Evolutionary conservation across 2,329 filamentous ascomycete species (phyloP).

Genomic region (Exserohilum rostratum): DNA sequence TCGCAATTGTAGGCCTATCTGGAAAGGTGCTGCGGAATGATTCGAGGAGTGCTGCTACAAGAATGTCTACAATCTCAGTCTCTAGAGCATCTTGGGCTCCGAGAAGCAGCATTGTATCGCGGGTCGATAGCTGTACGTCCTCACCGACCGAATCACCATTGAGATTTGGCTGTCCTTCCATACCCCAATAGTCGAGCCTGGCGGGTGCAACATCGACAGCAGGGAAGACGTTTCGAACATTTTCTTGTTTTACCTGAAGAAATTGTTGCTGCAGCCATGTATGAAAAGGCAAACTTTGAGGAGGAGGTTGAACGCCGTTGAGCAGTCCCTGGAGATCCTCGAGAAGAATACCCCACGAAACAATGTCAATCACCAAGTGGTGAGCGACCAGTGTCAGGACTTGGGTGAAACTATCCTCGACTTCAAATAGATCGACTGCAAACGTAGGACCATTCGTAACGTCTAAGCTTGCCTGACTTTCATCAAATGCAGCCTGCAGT

Average conservation of each 20-base stretch:
- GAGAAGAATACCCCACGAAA: slow-evolving; percentile 50
- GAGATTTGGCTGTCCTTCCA: slow-evolving; percentile 40
- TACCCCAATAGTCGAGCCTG: slow-evolving; percentile 48
- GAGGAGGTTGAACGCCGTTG: slow-evolving; percentile 28
- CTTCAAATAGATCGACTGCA: slow-evolving; percentile 51
- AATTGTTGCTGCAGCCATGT: slow-evolving; percentile 44
- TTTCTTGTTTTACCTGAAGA: slow-evolving; percentile 34
- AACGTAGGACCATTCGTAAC: slow-evolving; percentile 48
- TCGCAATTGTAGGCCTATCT: slow-evolving; percentile 49
- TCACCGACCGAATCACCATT: slow-evolving; percentile 43
- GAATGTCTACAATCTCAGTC: slow-evolving; percentile 47
- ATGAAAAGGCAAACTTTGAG: slow-evolving; percentile 46
- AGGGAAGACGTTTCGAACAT: slow-evolving; percentile 34
- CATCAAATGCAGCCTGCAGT: slow-evolving; percentile 33
- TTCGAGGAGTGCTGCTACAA: slow-evolving; percentile 46
- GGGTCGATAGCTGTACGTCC: slow-evolving; percentile 37
- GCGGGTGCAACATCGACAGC: slow-evolving; percentile 32
- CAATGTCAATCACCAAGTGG: slow-evolving; percentile 47
- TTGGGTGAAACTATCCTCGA: slow-evolving; percentile 41
- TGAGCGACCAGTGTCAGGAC: slow-evolving; percentile 47
- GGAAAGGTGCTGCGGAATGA: slow-evolving; percentile 54
- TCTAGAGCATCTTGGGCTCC: slow-evolving; percentile 42
- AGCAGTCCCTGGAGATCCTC: slow-evolving; percentile 46
- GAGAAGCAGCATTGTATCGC: slow-evolving; percentile 41
- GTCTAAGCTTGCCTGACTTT: slow-evolving; percentile 41